phyloP scores from a whole-genome alignment of 768 basidiomycete genomes.

The Rhodosporidiobolus odoratus region DNA sequence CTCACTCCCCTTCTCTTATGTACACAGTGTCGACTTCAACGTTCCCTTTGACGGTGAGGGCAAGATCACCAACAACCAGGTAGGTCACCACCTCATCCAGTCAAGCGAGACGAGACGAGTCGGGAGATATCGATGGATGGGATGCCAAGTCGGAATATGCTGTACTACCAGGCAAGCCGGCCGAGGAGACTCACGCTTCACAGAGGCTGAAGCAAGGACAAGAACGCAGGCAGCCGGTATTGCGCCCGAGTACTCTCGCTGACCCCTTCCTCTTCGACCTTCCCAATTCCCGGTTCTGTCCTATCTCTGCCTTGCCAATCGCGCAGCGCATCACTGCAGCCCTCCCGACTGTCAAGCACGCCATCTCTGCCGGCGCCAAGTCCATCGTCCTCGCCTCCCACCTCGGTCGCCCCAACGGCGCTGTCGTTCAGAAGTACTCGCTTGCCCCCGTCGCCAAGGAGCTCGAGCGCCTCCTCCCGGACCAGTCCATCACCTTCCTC shows the following conservation, averaged over 20 bases:
- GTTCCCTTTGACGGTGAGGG: conserved; percentile 79
- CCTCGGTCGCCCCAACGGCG: conserved; percentile 92
- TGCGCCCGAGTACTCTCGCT: neutral
- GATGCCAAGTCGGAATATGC: too few relatives aligned
- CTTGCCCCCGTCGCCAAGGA: conserved; percentile 79
- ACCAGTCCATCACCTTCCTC: conserved; percentile 70
- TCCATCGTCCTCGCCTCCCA: conserved; percentile 94
- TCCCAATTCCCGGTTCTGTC: neutral
- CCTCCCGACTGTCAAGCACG: conserved; percentile 89
- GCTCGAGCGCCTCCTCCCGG: conserved; percentile 62
- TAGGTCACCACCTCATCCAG: conserved; percentile 50
- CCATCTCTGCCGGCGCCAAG: conserved; percentile 77
- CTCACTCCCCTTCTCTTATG: neutral
- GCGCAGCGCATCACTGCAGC: conserved; percentile 90
- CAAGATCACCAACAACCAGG: conserved; percentile 92
- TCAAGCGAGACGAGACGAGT: too few relatives aligned
- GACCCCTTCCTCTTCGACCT: neutral
- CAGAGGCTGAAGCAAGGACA: neutral
- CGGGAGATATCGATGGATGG: conserved; percentile 16
- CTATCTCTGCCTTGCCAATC: neutral
- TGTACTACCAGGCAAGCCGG: too few relatives aligned
- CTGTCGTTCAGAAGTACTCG: conserved; percentile 79
- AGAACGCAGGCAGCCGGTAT: neutral
- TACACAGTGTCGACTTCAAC: conserved; percentile 81
- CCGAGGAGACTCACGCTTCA: too few relatives aligned